Conservation (phyloP, 441 rosid species). For the Mallotus repandus region DNA sequence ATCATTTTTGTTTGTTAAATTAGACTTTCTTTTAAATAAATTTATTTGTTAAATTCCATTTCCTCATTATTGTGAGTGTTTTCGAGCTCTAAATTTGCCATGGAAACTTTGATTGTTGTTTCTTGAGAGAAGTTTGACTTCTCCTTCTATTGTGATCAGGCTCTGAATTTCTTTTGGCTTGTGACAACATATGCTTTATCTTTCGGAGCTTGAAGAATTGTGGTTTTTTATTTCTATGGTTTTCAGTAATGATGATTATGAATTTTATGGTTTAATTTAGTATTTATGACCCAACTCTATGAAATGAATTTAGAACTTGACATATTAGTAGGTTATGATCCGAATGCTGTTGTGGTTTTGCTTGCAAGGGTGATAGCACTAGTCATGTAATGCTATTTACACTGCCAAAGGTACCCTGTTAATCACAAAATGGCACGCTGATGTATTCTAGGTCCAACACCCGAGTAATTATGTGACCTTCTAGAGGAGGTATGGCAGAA, state of each 20-base stretch:
- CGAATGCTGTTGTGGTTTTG: no score
- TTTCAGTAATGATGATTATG: neutral
- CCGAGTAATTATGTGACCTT: neutral
- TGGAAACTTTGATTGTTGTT: neutral
- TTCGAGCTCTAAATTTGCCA: neutral
- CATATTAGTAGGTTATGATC: neutral
- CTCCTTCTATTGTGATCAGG: neutral
- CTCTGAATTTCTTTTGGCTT: neutral
- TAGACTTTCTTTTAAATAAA: neutral
- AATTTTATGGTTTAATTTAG: neutral
- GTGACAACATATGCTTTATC: neutral
- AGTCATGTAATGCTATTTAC: neutral
- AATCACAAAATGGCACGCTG: neutral
- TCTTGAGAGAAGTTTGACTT: neutral
- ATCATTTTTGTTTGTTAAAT: conserved; percentile 2
- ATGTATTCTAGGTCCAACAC: neutral
- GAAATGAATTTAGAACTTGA: neutral
- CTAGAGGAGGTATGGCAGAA: neutral
- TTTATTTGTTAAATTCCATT: no score
- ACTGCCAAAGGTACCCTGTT: conserved; percentile 4
- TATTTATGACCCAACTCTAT: neutral
- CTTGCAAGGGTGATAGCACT: neutral
- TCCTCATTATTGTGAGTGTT: neutral
- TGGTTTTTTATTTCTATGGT: neutral
- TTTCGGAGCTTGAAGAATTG: neutral